phyloP scores from a whole-genome alignment of 2,329 filamentous ascomycete species.

The Fusarium staphyleae region DNA sequence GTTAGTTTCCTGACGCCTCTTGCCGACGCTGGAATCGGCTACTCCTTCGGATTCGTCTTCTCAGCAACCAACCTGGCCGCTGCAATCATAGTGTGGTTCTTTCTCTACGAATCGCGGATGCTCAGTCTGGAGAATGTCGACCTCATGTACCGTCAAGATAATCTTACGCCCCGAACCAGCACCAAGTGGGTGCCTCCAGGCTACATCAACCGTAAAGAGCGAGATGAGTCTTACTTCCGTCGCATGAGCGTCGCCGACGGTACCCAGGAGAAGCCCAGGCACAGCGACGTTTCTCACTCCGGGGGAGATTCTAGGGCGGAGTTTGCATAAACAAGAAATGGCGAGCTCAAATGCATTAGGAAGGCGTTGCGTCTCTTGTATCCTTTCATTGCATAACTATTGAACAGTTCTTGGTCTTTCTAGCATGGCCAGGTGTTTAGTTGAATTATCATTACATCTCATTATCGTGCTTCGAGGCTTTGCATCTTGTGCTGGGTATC shows the following conservation, averaged over 20 bases:
- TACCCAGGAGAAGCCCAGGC: conserved; percentile 29
- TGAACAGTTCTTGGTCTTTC: neutral
- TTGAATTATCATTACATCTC: conserved; percentile 19
- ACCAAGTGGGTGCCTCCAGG: conserved; percentile 58
- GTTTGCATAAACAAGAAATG: conserved; percentile 19
- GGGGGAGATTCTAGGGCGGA: conserved; percentile 29
- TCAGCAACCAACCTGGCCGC: conserved; percentile 66
- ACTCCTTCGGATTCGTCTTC: conserved; percentile 71
- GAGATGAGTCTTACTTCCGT: conserved; percentile 43
- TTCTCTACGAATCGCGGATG: conserved; percentile 70
- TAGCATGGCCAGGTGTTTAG: neutral
- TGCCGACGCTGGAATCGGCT: conserved; percentile 67
- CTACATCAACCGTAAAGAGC: conserved; percentile 51
- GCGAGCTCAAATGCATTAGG: conserved; percentile 16
- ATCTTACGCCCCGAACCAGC: conserved; percentile 68
- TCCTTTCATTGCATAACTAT: conserved; percentile 22
- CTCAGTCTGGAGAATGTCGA: conserved; percentile 76
- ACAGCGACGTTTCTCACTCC: conserved; percentile 34
- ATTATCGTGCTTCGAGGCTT: neutral
- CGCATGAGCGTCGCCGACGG: conserved; percentile 18
- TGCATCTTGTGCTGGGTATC: conserved; percentile 1
- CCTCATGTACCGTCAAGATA: conserved; percentile 68
- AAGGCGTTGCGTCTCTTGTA: conserved; percentile 17
- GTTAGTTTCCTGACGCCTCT: conserved; percentile 73
- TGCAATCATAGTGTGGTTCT: conserved; percentile 70